Evolutionary conservation across 805 yeast species (phyloP).

Genomic region (Citeromyces matritensis): DNA sequence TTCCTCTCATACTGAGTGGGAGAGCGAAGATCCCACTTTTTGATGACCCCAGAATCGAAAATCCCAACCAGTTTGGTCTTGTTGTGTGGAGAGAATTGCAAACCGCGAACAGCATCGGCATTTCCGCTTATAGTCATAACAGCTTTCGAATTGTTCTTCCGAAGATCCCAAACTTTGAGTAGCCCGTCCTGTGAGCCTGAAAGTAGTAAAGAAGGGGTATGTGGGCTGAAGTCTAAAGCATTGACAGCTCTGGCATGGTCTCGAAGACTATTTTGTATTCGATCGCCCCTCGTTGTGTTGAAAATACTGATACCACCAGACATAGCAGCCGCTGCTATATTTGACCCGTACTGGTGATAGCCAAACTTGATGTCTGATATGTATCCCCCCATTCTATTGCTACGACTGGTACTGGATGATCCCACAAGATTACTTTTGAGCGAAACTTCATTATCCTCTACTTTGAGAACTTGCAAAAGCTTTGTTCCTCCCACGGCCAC

Average conservation of each 20-base stretch:
- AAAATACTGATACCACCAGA: slow-evolving; percentile 27
- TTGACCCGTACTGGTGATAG: slow-evolving; percentile 18
- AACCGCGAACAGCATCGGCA: slow-evolving; percentile 54
- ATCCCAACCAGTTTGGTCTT: slow-evolving; percentile 54
- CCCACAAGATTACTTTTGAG: slow-evolving; percentile 18
- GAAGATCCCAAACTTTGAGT: slow-evolving; percentile 62
- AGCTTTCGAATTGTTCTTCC: slow-evolving; percentile 30
- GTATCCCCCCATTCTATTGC: slow-evolving; percentile 20
- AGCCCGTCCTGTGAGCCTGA: slow-evolving; percentile 76
- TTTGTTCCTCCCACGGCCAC: slow-evolving; percentile 27
- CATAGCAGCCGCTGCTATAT: slow-evolving; percentile 27
- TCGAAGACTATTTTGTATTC: slow-evolving; percentile 13
- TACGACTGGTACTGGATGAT: slow-evolving; percentile 8
- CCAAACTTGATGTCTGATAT: slow-evolving; percentile 28
- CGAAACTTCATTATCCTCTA: slow-evolving; percentile 15
- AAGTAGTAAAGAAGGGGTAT: slow-evolving; percentile 22
- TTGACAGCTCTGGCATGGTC: slow-evolving; percentile 33
- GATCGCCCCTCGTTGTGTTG: slow-evolving; percentile 13
- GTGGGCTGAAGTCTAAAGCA: slow-evolving; percentile 21
- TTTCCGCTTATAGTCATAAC: slow-evolving; percentile 37
- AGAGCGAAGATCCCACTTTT: slow-evolving; percentile 73
- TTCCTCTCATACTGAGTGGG: slow-evolving; percentile 49
- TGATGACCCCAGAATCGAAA: slow-evolving; percentile 81
- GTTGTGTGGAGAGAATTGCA: slow-evolving; percentile 37
- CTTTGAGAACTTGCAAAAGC: slow-evolving; percentile 19